Evolutionary conservation across 768 basidiomycete genomes (phyloP).

Genomic region (Amanita muscaria): DNA sequence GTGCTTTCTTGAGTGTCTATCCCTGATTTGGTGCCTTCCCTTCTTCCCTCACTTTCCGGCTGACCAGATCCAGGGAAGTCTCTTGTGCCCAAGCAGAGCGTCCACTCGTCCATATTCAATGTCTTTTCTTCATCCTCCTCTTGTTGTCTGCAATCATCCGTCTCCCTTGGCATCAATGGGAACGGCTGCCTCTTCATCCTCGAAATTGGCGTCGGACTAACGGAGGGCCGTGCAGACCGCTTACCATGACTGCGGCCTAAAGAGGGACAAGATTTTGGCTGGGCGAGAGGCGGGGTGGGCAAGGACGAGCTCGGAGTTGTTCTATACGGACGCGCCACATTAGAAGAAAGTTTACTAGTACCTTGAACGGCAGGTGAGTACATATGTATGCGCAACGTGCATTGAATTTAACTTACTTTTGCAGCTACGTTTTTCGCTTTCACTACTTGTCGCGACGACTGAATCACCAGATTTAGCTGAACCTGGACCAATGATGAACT

Average conservation of each 20-base stretch:
- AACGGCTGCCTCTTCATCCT: slow-evolving; percentile 7
- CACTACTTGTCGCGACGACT: neutral
- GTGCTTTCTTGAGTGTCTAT: neutral
- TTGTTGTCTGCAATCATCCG: slow-evolving; percentile 1
- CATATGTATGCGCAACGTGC: neutral
- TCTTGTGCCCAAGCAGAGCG: slow-evolving; percentile 2
- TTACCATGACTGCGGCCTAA: neutral
- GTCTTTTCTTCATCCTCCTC: neutral
- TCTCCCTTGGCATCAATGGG: slow-evolving; percentile 5
- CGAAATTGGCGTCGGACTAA: slow-evolving; percentile 7
- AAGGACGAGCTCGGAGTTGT: no score
- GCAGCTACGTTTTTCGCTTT: neutral
- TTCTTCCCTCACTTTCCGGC: neutral
- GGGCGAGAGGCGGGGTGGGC: neutral
- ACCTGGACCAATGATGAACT: slow-evolving; percentile 3
- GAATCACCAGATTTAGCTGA: neutral
- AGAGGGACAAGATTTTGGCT: neutral
- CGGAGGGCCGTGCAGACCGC: neutral
- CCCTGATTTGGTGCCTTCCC: neutral
- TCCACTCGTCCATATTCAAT: slow-evolving; percentile 4
- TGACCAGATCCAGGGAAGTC: neutral
- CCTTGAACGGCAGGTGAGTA: neutral
- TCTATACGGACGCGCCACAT: no score
- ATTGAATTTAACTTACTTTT: neutral
- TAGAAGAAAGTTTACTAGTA: neutral